A percentile compares a stretch with the other conserved stretches of the same genome.
phyloP scores from a whole-genome alignment of 371 early-diverging fungal species.

The Mortierella sp. region DNA sequence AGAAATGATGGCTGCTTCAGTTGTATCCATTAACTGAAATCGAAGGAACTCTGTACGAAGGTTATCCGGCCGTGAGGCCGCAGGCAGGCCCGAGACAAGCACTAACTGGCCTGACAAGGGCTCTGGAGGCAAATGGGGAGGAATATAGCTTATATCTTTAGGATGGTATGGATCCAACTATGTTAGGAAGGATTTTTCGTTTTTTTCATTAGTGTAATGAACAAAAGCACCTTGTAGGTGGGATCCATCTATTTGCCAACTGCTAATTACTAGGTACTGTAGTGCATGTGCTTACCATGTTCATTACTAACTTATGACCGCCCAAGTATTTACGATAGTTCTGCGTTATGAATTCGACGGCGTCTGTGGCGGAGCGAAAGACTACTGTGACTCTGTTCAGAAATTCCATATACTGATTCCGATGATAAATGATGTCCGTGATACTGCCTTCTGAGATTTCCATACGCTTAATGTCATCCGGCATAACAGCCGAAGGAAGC shows the following conservation, averaged over 20 bases:
- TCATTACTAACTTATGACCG: conserved; percentile 42
- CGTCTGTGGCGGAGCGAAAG: conserved; percentile 48
- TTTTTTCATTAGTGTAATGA: background rate
- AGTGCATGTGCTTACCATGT: conserved; percentile 31
- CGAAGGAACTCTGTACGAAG: conserved; percentile 51
- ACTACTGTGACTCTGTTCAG: conserved; percentile 43
- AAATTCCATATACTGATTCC: conserved; percentile 46
- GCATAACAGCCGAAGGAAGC: conserved; percentile 46
- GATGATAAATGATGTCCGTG: conserved; percentile 41
- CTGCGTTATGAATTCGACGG: conserved; percentile 45
- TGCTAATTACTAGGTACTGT: background rate
- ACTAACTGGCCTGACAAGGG: conserved; percentile 48
- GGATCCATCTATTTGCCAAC: background rate
- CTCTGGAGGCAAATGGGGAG: conserved; percentile 29
- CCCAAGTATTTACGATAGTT: conserved; percentile 46
- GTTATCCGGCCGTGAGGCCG: conserved; percentile 36
- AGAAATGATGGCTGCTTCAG: conserved; percentile 47
- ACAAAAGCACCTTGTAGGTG: background rate
- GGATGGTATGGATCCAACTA: conserved; percentile 50
- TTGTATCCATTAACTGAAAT: conserved; percentile 53
- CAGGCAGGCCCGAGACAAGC: conserved; percentile 49
- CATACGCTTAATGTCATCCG: conserved; percentile 51
- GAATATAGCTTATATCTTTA: conserved; percentile 34
- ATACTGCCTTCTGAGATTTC: conserved; percentile 37
- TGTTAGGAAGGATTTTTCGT: too few species aligned